phyloP scores from a whole-genome alignment of 768 basidiomycete species.

The Mycena floridula region DNA sequence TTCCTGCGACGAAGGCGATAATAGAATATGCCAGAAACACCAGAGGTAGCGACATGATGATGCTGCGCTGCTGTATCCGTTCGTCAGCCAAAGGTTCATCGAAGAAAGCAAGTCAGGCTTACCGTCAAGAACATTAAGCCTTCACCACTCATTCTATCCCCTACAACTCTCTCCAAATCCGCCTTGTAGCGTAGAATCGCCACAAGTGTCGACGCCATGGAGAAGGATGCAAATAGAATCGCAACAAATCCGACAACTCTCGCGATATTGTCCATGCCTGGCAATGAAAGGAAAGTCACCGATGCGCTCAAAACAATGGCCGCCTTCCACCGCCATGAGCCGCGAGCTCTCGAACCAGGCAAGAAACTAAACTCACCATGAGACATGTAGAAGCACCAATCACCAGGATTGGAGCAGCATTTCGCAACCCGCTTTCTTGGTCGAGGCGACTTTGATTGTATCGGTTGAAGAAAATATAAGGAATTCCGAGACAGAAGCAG shows the following conservation, averaged over 20 bases:
- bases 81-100: constrained; percentile 7
- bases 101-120: constrained; percentile 9
- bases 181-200: constrained; percentile 67
- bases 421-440: constrained; percentile 50
- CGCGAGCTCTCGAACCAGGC: constrained; percentile 15
- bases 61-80: constrained; percentile 49
- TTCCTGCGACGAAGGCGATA: constrained; percentile 58
- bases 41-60: constrained; percentile 66
- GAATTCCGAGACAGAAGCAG: constrained; percentile 69
- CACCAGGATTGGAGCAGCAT: constrained; percentile 52
- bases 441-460: constrained; percentile 43
- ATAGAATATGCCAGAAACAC: constrained; percentile 71
- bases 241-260: constrained; percentile 64
- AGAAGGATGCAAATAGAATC: constrained; percentile 60
- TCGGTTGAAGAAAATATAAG: constrained; percentile 65
- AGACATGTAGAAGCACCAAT: constrained; percentile 62
- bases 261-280: constrained; percentile 60
- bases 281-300: constrained; percentile 75
- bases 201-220: constrained; percentile 63
- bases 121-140: constrained; percentile 46
- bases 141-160: constrained; percentile 46
- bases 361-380: constrained; percentile 39
- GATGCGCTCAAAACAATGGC: constrained; percentile 77
- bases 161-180: constrained; percentile 48
- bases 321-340: constrained; percentile 45